Evolutionary conservation across 129 eudicot species (phyloP), one percentile per base, ranked within the genome.

Genomic region (Helianthus tuberosus): DNA sequence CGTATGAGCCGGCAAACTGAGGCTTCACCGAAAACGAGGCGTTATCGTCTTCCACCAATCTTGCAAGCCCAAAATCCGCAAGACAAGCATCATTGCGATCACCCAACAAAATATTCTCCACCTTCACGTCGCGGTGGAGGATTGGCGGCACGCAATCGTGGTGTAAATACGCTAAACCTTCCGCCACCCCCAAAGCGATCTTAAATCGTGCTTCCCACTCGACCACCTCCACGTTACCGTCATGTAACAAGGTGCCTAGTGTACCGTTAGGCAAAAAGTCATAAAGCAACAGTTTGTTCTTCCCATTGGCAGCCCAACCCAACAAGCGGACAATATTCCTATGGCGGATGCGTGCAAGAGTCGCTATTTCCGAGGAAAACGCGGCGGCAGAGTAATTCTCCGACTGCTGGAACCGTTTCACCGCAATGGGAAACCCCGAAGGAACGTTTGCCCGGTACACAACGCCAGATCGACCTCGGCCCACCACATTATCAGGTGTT

Each of bases 21-120:
- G 98, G 96, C 48, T 76, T 80, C 2, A 82, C 82, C 3, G 90
- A 78, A 73, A 82, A 83, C 13, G 96, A 84, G 53, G 80, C 69
- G 64, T 67, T 79, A 63, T 88, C 96, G 16, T 84, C 89, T 71
- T 93, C 96, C 10, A 90, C 82, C 35, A 90, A 81, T 76, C 98
- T 88, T 29, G 98, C 98, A 39, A 93, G 92, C 13, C 98, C 98
- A 61, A 93, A 93, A 71, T 93, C 98, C 0, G 98, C 98, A 29
- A 93, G 79, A 59, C 90, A 89, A 9, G 96, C 77, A 58, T 93
- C 98, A 36, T 89, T 86, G 29, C 88, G 77, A 54, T 93, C 96
- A 17, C 96, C 96, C 69, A 93, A 77, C 66, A 93, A 76, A 51
- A 93, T 93, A 55, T 93, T 93, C 36, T 88, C 86, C 27, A 80